Base-by-base conservation (phyloP, 108 stramenopile genomes). In the Cyclotella atomus region DNA sequence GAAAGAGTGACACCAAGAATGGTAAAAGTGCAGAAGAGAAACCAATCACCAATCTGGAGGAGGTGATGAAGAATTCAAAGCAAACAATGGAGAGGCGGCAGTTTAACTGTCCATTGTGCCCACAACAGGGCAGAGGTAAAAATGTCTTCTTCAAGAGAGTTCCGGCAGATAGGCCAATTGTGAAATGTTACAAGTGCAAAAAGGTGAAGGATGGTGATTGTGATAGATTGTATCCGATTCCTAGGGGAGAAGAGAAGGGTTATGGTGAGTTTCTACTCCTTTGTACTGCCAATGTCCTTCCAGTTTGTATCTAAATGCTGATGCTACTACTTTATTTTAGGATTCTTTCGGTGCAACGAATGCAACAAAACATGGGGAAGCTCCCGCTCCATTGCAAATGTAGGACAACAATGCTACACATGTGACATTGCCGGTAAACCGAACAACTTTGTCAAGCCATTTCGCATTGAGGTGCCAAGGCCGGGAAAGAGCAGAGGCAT, bases 71-170 rank as follows among this genome's bases (percentile, higher is more conserved):
- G 33, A 36, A 38, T 19, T 35, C 59, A 16, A 63, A 74, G 5
- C 33, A 69, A 3, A 68, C 38, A 27, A 75, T 79, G 35, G 83
- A 83, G 34, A 67, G 83, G 16, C 77, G 83, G 6, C 83, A 80
- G 25, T 83, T 80, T 74, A 83, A 80, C 66, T 83, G 83, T 36
- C 83, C 83, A 38, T 6, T 38, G 17, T 79, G 83, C 27, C 83
- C 83, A 3, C 56, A 62, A 14, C 54, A 75, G 34, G 80, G 80
- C 7, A 41, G 80, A 20, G 80, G 80, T 5, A 73, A 73, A 29
- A 19, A 61, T 43, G 75, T 76, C 9, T 81, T 81, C 47, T 81
- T 81, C 68, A 81, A 81, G 45, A 64, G 56, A 10, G 80, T 81
- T 3, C 80, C 80, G 3, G 27, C 27, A 16, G 38, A 45, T 36